Evolutionary conservation across 2,329 filamentous ascomycete genomes (phyloP).

Genomic region (Tolypocladium tropicale): DNA sequence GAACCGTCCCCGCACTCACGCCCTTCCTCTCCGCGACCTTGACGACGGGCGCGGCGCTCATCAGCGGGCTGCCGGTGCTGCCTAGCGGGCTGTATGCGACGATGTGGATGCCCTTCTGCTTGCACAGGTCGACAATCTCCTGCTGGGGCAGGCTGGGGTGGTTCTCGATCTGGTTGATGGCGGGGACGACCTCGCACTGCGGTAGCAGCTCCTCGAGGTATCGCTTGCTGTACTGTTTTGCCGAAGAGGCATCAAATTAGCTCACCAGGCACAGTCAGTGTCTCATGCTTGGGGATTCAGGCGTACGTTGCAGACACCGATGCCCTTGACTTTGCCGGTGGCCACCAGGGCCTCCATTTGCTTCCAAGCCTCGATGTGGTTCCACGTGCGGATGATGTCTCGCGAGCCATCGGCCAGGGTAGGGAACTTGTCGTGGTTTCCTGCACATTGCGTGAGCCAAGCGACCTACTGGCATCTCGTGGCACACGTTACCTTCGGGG

Average conservation of each 20-base stretch:
- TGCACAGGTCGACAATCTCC: conserved; percentile 60
- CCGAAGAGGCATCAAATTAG: not conserved
- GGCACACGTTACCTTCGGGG: conserved; percentile 47
- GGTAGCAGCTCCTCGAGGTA: conserved; percentile 46
- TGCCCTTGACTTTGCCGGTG: conserved; percentile 44
- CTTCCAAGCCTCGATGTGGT: conserved; percentile 69
- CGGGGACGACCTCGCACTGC: conserved; percentile 44
- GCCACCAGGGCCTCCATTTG: conserved; percentile 57
- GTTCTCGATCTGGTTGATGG: conserved; percentile 66
- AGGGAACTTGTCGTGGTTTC: conserved; percentile 65
- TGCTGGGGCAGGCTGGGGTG: conserved; percentile 62
- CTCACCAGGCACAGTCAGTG: not conserved
- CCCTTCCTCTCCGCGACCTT: conserved; percentile 55
- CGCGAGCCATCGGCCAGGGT: conserved; percentile 63
- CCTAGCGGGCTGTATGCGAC: conserved; percentile 63
- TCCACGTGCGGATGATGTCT: conserved; percentile 59
- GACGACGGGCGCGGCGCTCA: conserved; percentile 52
- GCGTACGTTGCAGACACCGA: conserved; percentile 47
- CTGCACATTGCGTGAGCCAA: conserved; percentile 16
- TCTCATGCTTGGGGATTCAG: too few relatives aligned
- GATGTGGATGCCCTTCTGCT: conserved; percentile 57
- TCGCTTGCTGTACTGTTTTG: conserved; percentile 37
- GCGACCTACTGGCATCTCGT: not conserved
- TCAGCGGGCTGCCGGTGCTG: conserved; percentile 52
- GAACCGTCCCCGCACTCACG: conserved; percentile 48